phyloP scores from a whole-genome alignment of 768 basidiomycete species.

The Trichaptum fuscoviolaceum region DNA sequence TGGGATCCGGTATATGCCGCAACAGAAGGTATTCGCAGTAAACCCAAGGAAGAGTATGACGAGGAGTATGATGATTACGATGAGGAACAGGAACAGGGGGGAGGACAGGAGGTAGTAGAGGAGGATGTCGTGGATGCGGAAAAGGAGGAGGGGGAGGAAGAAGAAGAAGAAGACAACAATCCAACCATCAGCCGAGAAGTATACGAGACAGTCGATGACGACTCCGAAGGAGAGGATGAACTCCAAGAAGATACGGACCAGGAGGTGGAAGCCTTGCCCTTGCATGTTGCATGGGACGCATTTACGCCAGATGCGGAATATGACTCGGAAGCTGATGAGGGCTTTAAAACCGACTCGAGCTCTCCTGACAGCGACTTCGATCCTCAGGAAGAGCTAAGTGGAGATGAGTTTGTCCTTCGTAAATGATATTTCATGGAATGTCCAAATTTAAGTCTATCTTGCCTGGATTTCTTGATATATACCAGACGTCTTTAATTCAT shows the following conservation, averaged over 20 bases:
- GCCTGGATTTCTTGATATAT: no score
- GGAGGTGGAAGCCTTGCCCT: not conserved
- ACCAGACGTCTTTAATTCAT: no score
- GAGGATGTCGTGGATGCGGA: no score
- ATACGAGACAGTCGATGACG: no score
- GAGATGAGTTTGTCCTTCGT: not conserved
- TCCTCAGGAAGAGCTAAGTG: not conserved
- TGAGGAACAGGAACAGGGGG: no score
- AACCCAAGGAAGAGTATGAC: no score
- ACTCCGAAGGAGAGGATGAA: no score
- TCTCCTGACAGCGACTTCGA: not conserved
- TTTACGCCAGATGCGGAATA: not conserved
- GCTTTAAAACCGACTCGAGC: not conserved
- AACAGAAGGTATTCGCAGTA: no score
- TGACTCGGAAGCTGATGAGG: not conserved
- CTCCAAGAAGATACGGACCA: not conserved
- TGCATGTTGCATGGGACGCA: not conserved
- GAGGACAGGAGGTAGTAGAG: no score
- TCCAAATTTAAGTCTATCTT: no score
- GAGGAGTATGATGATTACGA: not conserved
- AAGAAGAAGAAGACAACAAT: not conserved
- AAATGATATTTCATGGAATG: not conserved
- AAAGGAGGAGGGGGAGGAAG: constrained; percentile 5
- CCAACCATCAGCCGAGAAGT: no score
- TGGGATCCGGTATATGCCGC: no score